phyloP scores from a whole-genome alignment of 2,329 filamentous ascomycete genomes.

The Apiospora hydei region DNA sequence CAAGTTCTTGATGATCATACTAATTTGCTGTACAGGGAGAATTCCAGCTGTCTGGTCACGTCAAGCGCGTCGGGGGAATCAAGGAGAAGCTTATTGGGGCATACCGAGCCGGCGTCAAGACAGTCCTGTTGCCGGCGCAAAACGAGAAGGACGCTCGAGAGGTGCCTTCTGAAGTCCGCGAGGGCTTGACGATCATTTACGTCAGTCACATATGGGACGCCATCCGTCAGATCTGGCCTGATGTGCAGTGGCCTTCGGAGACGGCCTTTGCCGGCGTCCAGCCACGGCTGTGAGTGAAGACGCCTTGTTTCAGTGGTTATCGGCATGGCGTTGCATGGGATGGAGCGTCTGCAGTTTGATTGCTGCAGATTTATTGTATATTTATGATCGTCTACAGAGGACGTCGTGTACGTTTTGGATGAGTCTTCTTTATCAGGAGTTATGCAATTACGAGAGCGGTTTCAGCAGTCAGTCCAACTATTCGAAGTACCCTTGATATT shows the following conservation, averaged over 20 bases:
- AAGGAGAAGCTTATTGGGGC: conserved; percentile 99
- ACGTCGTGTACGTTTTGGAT: background rate
- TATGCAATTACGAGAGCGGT: background rate
- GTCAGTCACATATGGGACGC: conserved; percentile 97
- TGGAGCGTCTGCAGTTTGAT: background rate
- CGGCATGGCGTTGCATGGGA: conserved; percentile 15
- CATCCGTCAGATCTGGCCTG: conserved; percentile 89
- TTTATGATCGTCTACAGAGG: background rate
- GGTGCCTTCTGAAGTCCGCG: conserved; percentile 86
- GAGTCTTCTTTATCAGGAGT: background rate
- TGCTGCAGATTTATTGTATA: background rate
- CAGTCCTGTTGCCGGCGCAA: conserved; percentile 83
- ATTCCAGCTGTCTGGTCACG: conserved; percentile 82
- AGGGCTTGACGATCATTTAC: conserved; percentile 86
- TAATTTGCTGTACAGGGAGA: conserved; percentile 58
- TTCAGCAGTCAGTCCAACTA: background rate
- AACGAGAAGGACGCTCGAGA: conserved; percentile 95
- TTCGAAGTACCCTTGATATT: background rate
- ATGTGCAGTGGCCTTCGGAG: conserved; percentile 81
- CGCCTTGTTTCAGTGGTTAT: background rate
- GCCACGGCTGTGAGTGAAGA: conserved; percentile 81
- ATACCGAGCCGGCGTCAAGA: conserved; percentile 90
- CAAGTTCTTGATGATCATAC: conserved; percentile 25
- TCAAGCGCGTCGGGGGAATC: conserved; percentile 95
- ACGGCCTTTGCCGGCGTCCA: conserved; percentile 72